A percentile compares a stretch with the other conserved stretches of the same genome.
These are phyloP conservation scores for Trichoderma sp. DNA, from an alignment of 2,329 filamentous ascomycete genomes.

Conservation along the genomic window DNA sequence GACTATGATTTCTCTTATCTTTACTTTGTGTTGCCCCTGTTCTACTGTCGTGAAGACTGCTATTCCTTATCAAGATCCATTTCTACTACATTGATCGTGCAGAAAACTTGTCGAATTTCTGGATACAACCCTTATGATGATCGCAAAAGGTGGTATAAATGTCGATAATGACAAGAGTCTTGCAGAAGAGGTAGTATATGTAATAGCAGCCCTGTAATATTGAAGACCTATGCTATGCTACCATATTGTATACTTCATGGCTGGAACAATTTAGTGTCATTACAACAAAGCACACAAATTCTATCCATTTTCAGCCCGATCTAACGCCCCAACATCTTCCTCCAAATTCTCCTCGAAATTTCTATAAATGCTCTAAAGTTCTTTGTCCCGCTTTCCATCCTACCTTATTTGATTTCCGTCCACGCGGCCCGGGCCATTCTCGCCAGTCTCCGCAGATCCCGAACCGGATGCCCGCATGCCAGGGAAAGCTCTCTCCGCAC, in stretches of 20 bases:
- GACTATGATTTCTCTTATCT: background rate
- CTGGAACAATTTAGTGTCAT: background rate
- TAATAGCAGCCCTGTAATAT: background rate
- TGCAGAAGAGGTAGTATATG: background rate
- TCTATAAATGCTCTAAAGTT: background rate
- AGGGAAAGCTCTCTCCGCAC: conserved; percentile 47
- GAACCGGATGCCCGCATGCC: conserved; percentile 52
- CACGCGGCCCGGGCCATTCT: conserved; percentile 49
- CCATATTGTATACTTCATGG: background rate
- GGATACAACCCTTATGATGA: background rate
- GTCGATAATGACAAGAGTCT: background rate
- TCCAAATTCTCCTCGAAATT: background rate
- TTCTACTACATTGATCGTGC: background rate
- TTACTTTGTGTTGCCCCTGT: background rate
- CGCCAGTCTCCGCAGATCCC: conserved; percentile 51
- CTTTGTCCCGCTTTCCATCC: background rate
- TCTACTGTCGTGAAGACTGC: background rate
- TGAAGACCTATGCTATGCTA: background rate
- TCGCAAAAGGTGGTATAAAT: background rate
- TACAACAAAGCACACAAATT: background rate
- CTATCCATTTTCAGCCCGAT: background rate
- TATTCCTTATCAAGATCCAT: background rate
- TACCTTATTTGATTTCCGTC: conserved; percentile 37
- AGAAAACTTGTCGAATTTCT: background rate
- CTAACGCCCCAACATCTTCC: background rate